phyloP scores from a whole-genome alignment of 805 yeast genomes.

The Lipomyces chichibuensis region DNA sequence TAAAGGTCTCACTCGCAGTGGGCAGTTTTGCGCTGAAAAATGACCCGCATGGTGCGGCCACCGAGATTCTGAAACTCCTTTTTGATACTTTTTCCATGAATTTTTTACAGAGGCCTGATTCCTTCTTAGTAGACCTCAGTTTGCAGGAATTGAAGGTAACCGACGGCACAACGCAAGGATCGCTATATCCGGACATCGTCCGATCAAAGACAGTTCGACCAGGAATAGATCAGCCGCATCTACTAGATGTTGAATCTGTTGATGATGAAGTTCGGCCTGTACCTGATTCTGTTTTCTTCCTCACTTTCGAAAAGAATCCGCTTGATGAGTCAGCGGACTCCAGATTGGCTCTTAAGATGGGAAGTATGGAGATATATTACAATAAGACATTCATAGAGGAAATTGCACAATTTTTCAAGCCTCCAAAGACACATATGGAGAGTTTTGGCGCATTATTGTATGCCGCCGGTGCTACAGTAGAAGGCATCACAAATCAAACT shows the following conservation, averaged over 20 bases:
- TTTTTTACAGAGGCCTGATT: conserved; percentile 75
- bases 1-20: conserved; percentile 67
- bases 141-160: conserved; percentile 81
- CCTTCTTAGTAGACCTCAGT: conserved; percentile 70
- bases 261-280: conserved; percentile 15
- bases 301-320: conserved; percentile 85
- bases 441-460: conserved; percentile 87
- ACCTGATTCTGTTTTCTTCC: conserved; percentile 71
- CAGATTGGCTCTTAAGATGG: conserved; percentile 67
- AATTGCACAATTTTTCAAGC: conserved; percentile 74
- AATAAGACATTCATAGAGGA: conserved; percentile 82
- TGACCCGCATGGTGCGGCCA: conserved; percentile 44
- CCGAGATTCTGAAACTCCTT: conserved; percentile 70
- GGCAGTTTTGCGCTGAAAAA: conserved; percentile 73
- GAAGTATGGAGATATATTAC: conserved; percentile 87
- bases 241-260: conserved; percentile 19
- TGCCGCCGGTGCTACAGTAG: conserved; percentile 95
- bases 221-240: conserved; percentile 9
- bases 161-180: conserved; percentile 72
- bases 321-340: conserved; percentile 83
- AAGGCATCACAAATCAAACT: conserved; percentile 86
- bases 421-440: conserved; percentile 82
- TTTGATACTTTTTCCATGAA: conserved; percentile 82
- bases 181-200: conserved; percentile 84
- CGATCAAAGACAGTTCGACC: conserved; percentile 59